A percentile compares a stretch with the other conserved stretches of the same genome.
Evolutionary conservation across 768 basidiomycete genomes (phyloP).

Genomic region (Russula emetica): DNA sequence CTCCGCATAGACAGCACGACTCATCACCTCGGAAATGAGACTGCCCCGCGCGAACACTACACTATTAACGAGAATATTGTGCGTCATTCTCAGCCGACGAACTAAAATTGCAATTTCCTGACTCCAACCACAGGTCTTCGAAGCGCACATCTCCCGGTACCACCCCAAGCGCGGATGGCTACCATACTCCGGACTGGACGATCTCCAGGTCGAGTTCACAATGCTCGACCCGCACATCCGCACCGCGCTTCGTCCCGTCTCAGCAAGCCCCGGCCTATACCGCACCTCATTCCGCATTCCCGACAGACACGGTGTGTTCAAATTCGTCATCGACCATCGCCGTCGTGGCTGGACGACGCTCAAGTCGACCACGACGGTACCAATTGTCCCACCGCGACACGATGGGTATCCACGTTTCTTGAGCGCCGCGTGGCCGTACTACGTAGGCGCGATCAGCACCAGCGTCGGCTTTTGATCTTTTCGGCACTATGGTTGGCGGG

Average conservation of each 20-base stretch:
- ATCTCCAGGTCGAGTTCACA: constrained; percentile 92
- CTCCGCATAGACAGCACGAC: constrained; percentile 70
- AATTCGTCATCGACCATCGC: constrained; percentile 88
- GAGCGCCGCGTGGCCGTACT: constrained; percentile 94
- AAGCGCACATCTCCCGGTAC: constrained; percentile 66
- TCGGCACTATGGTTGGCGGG: constrained; percentile 83
- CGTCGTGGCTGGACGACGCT: constrained; percentile 75
- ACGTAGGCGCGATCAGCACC: constrained; percentile 80
- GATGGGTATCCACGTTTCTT: constrained; percentile 96
- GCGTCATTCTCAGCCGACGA: constrained; percentile 29
- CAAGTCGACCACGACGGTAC: constrained; percentile 65
- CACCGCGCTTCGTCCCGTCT: constrained; percentile 59
- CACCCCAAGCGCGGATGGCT: constrained; percentile 58
- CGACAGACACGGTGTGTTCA: constrained; percentile 97
- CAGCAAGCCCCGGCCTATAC: constrained; percentile 61
- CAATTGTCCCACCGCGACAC: constrained; percentile 90
- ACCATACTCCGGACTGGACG: constrained; percentile 65
- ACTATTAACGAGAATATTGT: constrained; percentile 85
- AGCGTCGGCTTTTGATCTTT: constrained; percentile 81
- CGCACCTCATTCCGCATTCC: constrained; percentile 83
- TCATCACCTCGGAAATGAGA: constrained; percentile 67
- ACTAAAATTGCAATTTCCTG: neutral
- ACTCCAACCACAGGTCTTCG: constrained; percentile 54
- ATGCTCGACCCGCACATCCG: constrained; percentile 99
- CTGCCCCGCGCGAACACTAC: constrained; percentile 64